Base-by-base conservation (phyloP, 1,284 basidiomycete genomes). In the Ustilago trichophora region DNA sequence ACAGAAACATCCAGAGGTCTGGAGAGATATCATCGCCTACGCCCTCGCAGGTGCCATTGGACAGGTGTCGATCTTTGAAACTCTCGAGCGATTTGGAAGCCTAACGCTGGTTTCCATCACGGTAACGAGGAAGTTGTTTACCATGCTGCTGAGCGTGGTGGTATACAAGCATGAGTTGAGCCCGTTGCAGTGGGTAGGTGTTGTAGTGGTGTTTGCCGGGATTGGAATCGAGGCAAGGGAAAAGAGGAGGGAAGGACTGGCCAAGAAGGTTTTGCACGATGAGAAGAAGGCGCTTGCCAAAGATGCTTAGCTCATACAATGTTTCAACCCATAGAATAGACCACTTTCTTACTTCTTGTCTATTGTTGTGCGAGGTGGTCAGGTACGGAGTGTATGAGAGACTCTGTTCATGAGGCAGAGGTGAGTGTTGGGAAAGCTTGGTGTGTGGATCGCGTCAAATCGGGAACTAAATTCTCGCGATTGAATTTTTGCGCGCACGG, bases 51-150 rank as follows among this genome's bases (percentile, higher is more conserved):
- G 96, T 32, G 92, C 95, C 0, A 84, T 97, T 16, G 95, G 95
- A 0, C 95, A 98, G 82, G 84, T 98, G 11, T 98, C 98, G 84
- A 98, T 99, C 73, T 99, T 98, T 72, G 95, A 97, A 84, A 98
- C 96, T 0, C 85, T 99, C 57, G 90, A 93, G 72, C 90, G 94
- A 75, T 99, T 98, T 80, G 96, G 96, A 16, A 92, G 90, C 9
- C 84, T 98, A 58, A 98, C 95, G 1, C 64, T 81, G n/a, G 80
- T 81, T 7, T 73, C 72, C 21, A 79, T 81, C 24, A 81, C 80
- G 11, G 77, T 78, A 51, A 98, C 95, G n/a, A 87, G 96, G 54
- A 98, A 98, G 83, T 85, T 99, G 79, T 96, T 97, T 82, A 98
- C 95, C 5, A 98, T 99, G 95, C 85, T 99, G 12, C 85, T 99